Evolutionary conservation across 2,329 filamentous ascomycete species (phyloP).

Genomic region (Penicillium verrucosum): DNA sequence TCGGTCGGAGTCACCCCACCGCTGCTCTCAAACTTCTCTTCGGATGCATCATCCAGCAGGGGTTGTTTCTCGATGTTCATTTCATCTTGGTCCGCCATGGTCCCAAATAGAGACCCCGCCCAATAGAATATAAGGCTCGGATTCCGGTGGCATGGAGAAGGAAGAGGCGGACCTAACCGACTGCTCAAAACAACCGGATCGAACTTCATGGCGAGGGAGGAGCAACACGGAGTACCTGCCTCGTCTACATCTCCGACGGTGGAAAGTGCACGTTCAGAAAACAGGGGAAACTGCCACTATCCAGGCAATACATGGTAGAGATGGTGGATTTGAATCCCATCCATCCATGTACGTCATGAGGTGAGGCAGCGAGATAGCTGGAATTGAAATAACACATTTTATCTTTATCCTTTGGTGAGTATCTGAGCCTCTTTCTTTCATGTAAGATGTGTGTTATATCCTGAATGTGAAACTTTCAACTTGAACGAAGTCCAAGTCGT

Average conservation of each 20-base stretch:
- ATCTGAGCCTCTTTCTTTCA: neutral
- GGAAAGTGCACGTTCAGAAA: neutral
- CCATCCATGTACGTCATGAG: slow-evolving; percentile 25
- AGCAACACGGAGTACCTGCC: neutral
- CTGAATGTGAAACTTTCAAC: neutral
- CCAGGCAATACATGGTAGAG: slow-evolving; percentile 2
- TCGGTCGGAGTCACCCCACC: slow-evolving; percentile 8
- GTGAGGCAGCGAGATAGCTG: slow-evolving; percentile 12
- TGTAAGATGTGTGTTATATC: neutral
- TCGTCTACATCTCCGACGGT: neutral
- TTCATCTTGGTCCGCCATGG: slow-evolving; percentile 11
- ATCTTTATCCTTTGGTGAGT: neutral
- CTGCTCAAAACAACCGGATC: neutral
- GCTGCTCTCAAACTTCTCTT: slow-evolving; percentile 7
- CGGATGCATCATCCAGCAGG: slow-evolving; percentile 1
- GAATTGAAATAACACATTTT: slow-evolving; percentile 12
- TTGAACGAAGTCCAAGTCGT: neutral
- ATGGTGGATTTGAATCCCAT: slow-evolving; percentile 22
- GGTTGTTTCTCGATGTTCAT: slow-evolving; percentile 2
- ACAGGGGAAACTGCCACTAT: neutral
- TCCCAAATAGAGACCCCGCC: slow-evolving; percentile 3
- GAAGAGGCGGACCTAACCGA: neutral
- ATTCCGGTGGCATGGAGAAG: slow-evolving; percentile 12
- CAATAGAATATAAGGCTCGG: neutral
- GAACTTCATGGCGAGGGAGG: neutral